A percentile compares a stretch with the other conserved stretches of the same genome.
Conservation (phyloP, 164 flowering plant genomes). For the Nymphaea thermarum region DNA sequence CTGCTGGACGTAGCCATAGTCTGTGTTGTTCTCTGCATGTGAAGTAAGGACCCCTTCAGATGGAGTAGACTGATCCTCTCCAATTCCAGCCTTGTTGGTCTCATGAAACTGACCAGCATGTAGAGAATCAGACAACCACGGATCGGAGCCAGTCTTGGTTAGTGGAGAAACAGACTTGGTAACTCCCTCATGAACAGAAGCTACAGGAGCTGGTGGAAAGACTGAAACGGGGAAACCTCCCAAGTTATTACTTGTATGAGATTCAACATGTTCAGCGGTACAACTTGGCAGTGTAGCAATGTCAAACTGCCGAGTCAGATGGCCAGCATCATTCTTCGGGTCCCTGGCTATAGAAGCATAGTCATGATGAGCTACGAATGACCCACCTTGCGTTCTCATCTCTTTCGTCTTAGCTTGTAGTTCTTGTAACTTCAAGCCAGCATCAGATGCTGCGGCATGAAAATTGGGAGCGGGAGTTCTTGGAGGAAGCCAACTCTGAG, state of each 20-base stretch:
- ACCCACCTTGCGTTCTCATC: conserved; percentile 25
- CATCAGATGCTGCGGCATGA: conserved; percentile 14
- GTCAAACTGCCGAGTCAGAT: conserved; percentile 17
- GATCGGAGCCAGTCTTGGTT: conserved; percentile 16
- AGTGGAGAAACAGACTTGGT: conserved; percentile 10
- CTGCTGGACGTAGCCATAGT: conserved; percentile 29
- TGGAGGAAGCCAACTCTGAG: conserved; percentile 17
- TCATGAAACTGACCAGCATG: conserved; percentile 15
- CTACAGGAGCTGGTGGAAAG: neutral
- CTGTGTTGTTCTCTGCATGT: conserved; percentile 32
- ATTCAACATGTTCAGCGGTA: conserved; percentile 11
- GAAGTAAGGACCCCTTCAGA: conserved; percentile 19
- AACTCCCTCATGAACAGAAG: conserved; percentile 11
- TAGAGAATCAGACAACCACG: conserved; percentile 15
- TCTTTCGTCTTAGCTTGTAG: conserved; percentile 20
- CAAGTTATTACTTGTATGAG: conserved; percentile 4
- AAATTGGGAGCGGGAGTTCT: conserved; percentile 6
- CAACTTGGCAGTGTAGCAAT: conserved; percentile 10
- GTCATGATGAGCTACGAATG: conserved; percentile 16
- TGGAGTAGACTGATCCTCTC: conserved; percentile 18
- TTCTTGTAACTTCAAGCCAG: conserved; percentile 15
- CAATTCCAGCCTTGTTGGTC: conserved; percentile 6
- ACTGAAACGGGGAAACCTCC: neutral
- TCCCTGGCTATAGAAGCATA: conserved; percentile 17
- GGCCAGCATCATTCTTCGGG: conserved; percentile 17